Percentiles rank a stretch among this genome's conserved stretches.
phyloP scores from a whole-genome alignment of 2,329 filamentous ascomycete genomes.

The Monosporascus sp. region DNA sequence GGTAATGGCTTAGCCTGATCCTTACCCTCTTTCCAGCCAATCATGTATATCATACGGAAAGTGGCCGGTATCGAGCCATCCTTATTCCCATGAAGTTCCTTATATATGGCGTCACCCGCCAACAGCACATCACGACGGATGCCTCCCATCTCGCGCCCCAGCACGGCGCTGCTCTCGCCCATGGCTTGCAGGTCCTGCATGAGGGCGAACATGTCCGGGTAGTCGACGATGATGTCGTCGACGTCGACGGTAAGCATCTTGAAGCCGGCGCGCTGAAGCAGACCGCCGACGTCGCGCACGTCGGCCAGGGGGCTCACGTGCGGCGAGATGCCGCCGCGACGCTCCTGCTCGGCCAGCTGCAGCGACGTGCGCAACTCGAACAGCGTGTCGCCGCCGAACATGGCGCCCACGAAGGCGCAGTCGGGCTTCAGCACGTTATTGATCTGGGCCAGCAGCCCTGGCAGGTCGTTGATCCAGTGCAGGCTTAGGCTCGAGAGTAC shows the following conservation, averaged over 20 bases:
- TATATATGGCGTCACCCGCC: conserved; percentile 84
- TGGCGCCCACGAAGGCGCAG: conserved; percentile 85
- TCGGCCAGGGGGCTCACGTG: conserved; percentile 90
- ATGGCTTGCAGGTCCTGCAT: conserved; percentile 95
- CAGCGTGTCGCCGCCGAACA: conserved; percentile 92
- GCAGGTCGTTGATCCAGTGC: conserved; percentile 98
- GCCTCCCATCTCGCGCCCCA: conserved; percentile 74
- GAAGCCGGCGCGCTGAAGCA: conserved; percentile 84
- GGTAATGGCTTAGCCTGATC: conserved; percentile 74
- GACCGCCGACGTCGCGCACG: conserved; percentile 81
- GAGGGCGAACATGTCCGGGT: conserved; percentile 79
- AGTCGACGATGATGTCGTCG: conserved; percentile 95
- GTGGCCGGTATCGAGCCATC: conserved; percentile 79
- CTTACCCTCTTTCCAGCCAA: conserved; percentile 87
- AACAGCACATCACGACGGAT: conserved; percentile 79
- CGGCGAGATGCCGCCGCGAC: conserved; percentile 84
- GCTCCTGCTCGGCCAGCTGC: conserved; percentile 86
- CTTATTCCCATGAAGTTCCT: conserved; percentile 76
- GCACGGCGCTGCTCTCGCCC: conserved; percentile 87
- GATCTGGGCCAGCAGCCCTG: conserved; percentile 75
- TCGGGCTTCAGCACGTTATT: conserved; percentile 87
- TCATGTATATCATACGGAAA: conserved; percentile 96
- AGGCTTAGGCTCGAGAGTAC: conserved; percentile 84
- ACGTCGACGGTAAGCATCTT: conserved; percentile 95
- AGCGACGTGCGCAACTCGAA: conserved; percentile 91